Base-by-base conservation (phyloP, 2,329 filamentous ascomycete species). In the Neofusicoccum laricinum region DNA sequence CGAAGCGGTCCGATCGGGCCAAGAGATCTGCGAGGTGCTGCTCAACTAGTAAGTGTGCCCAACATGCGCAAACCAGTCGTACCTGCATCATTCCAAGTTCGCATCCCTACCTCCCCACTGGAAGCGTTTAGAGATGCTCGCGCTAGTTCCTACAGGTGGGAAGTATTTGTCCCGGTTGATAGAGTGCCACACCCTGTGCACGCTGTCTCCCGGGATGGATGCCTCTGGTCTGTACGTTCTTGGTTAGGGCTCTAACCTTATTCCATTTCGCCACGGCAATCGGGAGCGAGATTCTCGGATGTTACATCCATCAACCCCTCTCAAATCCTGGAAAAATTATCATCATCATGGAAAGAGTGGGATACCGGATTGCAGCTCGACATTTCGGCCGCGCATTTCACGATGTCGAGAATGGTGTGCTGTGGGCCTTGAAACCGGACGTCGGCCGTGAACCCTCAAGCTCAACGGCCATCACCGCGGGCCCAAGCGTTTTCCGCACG, bases 1-100 rank as follows among this genome's bases (percentile, higher is more conserved):
- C 25, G 84, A 88, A 53, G 86, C 86, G 14, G 75, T 90, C 3
- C 75, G 81, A 5, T 82, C 80, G 0, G 87, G 88, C 14, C 80
- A 85, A 68, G 90, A 92, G 69, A 85, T 89, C 66, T 88, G 83
- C 61, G 90, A 93, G 69, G 85, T 89, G 0, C 86, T 93, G 63
- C 77, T 93, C 32, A 92, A 93, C 72, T 93, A 90, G 82, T 85
- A 75, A 71, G 81, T 73, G 2, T 21, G 2, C 14, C 30, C 14
- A 38, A 41, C 30, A 36, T 30, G 11, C 38, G 3, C 7, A 15
- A 3, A n/a, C 10, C 17, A 6, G 10, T 8, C 10, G 11, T 58
- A 12, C 19, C 21, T 45, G 14, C 14, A 17, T 19, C 14, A 17
- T 19, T 46, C 41, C 40, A 46, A 34, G 25, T 19, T 15, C 21